Base-by-base conservation (phyloP, 305 asterid genomes). In the Stenogyne calaminthoides region DNA sequence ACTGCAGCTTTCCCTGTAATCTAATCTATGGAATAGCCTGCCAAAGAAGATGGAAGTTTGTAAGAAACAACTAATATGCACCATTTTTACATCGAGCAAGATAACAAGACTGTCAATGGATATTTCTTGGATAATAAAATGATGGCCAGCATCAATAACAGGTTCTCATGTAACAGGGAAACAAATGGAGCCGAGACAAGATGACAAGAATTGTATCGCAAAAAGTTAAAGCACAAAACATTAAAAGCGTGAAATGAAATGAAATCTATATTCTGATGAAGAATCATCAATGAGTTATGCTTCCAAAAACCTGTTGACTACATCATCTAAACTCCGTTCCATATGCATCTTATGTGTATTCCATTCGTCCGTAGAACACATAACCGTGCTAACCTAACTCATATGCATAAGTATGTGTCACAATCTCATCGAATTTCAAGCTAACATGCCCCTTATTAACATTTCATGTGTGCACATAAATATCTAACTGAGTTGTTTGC, bases 1-100 rank as follows among this genome's bases (percentile, higher is more conserved):
- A 39, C 54, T 56, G 79, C 56, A 76, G 70, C 58, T 20, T 68
- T 63, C 64, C 60, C 46, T 32, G 0, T 11, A 25, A 25, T 34
- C n/a, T 11, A 25, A 25, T 34, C 70, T 20, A 54, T 56, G 72
- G 56, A 22, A 46, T 47, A 12, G 73, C 36, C 73, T 78, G 82
- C 58, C 74, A 70, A 69, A 64, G 14, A 64, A 44, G 34, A 73
- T 15, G 44, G 34, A 25, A 55, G 44, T 25, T 56, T 7, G 42
- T n/a, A 52, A 76, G 5, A 25, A 69, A 29, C 15, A 47, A 63
- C 25, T 12, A 29, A 55, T 52, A 18, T 16, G 39, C 75, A 32
- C 36, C 7, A 32, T 32, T 32, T 32, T 32, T 14, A n/a, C 58
- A 20, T 49, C 9, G 12, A 34, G 44, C 70, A 19, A 32, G 15